A percentile compares a stretch with the other conserved stretches of the same genome.
These are phyloP conservation scores for Penicillium sp. DNA, from an alignment of 2,329 filamentous ascomycete genomes.

Conservation along the genomic window DNA sequence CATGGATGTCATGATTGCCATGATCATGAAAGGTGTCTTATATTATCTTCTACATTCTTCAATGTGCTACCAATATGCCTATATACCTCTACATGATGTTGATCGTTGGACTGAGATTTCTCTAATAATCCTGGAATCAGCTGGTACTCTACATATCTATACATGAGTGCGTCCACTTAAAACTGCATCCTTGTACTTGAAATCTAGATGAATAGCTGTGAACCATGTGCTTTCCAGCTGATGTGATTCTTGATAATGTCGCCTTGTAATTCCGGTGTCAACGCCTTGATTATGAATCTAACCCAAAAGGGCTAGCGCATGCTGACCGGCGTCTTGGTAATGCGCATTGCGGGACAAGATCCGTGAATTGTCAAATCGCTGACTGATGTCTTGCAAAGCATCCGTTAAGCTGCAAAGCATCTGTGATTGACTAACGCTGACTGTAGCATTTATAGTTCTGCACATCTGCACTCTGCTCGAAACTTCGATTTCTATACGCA, in stretches of 20 bases:
- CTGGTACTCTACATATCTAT: too few species aligned
- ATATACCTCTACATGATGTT: too few species aligned
- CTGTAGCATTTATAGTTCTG: conserved; percentile 2
- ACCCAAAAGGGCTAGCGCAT: conserved; percentile 2
- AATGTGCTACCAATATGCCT: too few species aligned
- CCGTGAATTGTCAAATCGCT: conserved; percentile 10
- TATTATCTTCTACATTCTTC: too few species aligned
- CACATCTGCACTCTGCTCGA: conserved; percentile 22
- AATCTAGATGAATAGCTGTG: neutral
- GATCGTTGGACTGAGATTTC: too few species aligned
- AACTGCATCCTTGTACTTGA: too few species aligned
- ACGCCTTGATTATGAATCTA: neutral
- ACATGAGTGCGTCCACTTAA: too few species aligned
- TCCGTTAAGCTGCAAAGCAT: neutral
- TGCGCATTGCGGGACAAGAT: conserved; percentile 2
- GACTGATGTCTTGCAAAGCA: conserved; percentile 30
- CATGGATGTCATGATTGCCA: too few species aligned
- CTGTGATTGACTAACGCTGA: conserved; percentile 30
- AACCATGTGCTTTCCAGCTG: neutral
- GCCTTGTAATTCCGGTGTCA: neutral
- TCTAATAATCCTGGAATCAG: too few species aligned
- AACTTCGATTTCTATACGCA: conserved; percentile 12
- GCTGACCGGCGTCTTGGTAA: conserved; percentile 33
- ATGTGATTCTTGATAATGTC: neutral
- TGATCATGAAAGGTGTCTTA: too few species aligned